A percentile compares a stretch with the other conserved stretches of the same genome.
phyloP scores from a whole-genome alignment of 2,329 filamentous ascomycete genomes.

The Coniosporium tulheliwenetii region DNA sequence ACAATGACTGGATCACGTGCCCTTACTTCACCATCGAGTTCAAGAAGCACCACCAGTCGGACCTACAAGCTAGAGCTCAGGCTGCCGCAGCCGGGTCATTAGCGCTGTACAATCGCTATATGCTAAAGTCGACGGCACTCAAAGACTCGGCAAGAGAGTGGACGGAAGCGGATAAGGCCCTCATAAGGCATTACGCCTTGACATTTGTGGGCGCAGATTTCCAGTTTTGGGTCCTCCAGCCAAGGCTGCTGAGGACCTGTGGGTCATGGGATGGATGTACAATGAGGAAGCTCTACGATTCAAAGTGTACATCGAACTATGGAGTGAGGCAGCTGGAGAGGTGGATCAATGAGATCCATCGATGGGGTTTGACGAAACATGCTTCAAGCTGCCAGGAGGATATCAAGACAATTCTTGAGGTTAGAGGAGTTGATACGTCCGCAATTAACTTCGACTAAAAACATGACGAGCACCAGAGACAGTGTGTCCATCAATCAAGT shows the following conservation, averaged over 20 bases:
- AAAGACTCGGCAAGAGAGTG: constrained; percentile 16
- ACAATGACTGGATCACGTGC: neutral
- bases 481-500: too few relatives aligned
- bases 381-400: too few relatives aligned
- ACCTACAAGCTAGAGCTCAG: constrained; percentile 2
- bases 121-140: too few relatives aligned
- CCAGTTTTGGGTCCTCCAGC: neutral
- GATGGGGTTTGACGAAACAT: constrained; percentile 3
- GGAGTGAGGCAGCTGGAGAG: constrained; percentile 6
- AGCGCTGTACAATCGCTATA: too few relatives aligned
- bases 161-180: constrained; percentile 1
- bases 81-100: too few relatives aligned
- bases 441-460: too few relatives aligned
- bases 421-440: too few relatives aligned
- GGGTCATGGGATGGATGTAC: neutral
- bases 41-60: constrained; percentile 5
- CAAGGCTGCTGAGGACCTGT: too few relatives aligned
- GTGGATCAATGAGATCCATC: constrained; percentile 4
- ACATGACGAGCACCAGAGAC: too few relatives aligned
- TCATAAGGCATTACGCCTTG: neutral
- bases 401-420: too few relatives aligned
- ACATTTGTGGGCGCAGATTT: constrained; percentile 14
- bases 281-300: neutral
- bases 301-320: constrained; percentile 10
- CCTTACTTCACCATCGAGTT: constrained; percentile 4